Percentiles rank a stretch among this genome's conserved stretches.
These are phyloP conservation scores for Plasmopara muralis DNA, from an alignment of 352 stramenopile genomes.

Conservation along the genomic window DNA sequence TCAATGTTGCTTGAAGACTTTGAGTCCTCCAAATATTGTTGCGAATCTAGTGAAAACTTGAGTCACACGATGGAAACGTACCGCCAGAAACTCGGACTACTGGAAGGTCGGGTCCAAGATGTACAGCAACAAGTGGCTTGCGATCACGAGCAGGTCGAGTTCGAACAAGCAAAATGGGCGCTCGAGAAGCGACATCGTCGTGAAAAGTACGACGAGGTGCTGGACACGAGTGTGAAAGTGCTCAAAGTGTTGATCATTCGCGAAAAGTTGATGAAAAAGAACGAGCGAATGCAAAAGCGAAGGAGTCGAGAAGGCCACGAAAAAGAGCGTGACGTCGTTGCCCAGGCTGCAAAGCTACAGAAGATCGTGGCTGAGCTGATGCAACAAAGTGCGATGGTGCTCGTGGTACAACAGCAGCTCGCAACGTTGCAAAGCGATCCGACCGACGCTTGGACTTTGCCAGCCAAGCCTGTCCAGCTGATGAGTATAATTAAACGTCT, in stretches of 20 bases:
- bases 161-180: constrained; percentile 53
- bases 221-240: constrained; percentile 54
- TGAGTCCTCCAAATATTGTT: neutral
- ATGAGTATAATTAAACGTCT: constrained; percentile 37
- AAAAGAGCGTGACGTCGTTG: constrained; percentile 14
- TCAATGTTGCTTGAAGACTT: constrained; percentile 43
- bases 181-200: constrained; percentile 41
- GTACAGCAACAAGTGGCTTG: constrained; percentile 50
- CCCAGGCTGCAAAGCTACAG: constrained; percentile 15
- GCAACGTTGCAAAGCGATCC: constrained; percentile 10
- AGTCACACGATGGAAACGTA: constrained; percentile 19
- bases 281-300: constrained; percentile 29
- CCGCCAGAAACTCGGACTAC: constrained; percentile 39
- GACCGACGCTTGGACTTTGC: constrained; percentile 15
- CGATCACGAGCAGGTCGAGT: constrained; percentile 58
- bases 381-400: constrained; percentile 40
- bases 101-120: constrained; percentile 44
- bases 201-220: constrained; percentile 52
- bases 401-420: constrained; percentile 47
- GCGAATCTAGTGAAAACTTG: neutral
- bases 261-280: constrained; percentile 54
- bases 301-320: constrained; percentile 11
- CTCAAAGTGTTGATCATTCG: constrained; percentile 60
- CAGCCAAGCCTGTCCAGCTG: constrained; percentile 49
- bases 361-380: constrained; percentile 28